A percentile compares a stretch with the other conserved stretches of the same genome.
Evolutionary conservation across 164 flowering plant genomes (phyloP).

Genomic region (Platanus orientalis): DNA sequence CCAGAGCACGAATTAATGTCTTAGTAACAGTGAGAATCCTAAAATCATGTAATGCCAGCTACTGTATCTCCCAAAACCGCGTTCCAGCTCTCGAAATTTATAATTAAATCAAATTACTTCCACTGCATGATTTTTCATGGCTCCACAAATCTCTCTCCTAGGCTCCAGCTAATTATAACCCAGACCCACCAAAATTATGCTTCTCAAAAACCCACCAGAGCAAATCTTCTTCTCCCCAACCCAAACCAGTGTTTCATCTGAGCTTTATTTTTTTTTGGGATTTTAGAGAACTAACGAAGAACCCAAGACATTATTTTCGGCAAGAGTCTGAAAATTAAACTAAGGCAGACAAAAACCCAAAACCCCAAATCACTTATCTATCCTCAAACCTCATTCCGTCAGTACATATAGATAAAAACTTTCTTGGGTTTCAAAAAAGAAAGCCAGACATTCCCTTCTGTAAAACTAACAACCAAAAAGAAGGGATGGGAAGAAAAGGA

Average conservation of each 20-base stretch:
- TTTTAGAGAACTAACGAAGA: not conserved
- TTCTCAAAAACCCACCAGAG: too few species aligned
- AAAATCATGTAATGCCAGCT: too few species aligned
- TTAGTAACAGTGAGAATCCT: too few species aligned
- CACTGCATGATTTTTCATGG: too few species aligned
- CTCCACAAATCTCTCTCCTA: too few species aligned
- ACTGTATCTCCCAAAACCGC: too few species aligned
- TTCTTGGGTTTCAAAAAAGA: slow-evolving; percentile 16
- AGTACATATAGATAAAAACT: not conserved
- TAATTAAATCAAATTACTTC: too few species aligned
- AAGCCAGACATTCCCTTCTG: slow-evolving; percentile 15
- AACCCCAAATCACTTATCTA: slow-evolving; percentile 6
- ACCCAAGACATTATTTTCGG: not conserved
- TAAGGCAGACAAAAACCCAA: slow-evolving; percentile 5
- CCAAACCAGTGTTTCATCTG: not conserved
- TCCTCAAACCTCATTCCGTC: not conserved
- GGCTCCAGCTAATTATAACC: too few species aligned
- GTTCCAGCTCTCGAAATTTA: too few species aligned
- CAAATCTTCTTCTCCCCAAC: not conserved
- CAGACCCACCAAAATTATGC: too few species aligned
- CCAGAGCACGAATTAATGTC: too few species aligned
- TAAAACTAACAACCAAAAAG: not conserved
- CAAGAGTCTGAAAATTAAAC: slow-evolving; percentile 8
- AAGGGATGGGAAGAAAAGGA: not conserved
- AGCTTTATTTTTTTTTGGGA: too few species aligned